Percentiles rank a stretch among this genome's conserved stretches.
phyloP scores from a whole-genome alignment of 768 basidiomycete species.

The Podaxis pistillaris region DNA sequence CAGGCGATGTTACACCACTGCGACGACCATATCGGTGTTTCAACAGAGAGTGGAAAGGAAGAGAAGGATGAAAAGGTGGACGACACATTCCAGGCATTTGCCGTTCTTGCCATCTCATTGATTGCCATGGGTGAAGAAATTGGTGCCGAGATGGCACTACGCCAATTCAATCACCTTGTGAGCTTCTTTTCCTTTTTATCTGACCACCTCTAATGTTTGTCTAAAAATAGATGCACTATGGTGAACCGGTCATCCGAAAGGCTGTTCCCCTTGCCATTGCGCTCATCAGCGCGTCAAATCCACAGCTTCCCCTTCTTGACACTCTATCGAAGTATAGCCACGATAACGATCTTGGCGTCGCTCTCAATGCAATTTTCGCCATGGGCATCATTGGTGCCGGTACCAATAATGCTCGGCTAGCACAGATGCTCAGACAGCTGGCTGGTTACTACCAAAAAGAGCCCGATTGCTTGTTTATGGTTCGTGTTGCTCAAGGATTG shows the following conservation, averaged over 20 bases:
- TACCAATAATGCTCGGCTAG: slow-evolving; percentile 96
- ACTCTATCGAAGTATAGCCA: slow-evolving; percentile 98
- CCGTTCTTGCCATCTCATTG: slow-evolving; percentile 89
- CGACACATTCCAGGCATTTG: slow-evolving; percentile 88
- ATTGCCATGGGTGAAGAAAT: slow-evolving; percentile 99
- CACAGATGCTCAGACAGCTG: slow-evolving; percentile 95
- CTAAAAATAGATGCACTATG: slow-evolving; percentile 91
- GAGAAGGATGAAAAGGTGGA: slow-evolving; percentile 61
- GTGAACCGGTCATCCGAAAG: slow-evolving; percentile 89
- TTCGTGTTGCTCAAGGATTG: slow-evolving; percentile 91
- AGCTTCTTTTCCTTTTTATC: slow-evolving; percentile 23
- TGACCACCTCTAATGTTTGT: slow-evolving; percentile 9
- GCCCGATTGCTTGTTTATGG: slow-evolving; percentile 94
- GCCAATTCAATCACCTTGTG: slow-evolving; percentile 97
- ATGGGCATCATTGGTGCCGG: slow-evolving; percentile 99
- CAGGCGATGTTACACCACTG: slow-evolving; percentile 92
- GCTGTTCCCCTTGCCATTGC: slow-evolving; percentile 93
- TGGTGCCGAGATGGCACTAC: slow-evolving; percentile 95
- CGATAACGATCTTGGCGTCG: slow-evolving; percentile 96
- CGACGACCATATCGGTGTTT: slow-evolving; percentile 79
- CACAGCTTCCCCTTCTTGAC: slow-evolving; percentile 90
- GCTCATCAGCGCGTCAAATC: slow-evolving; percentile 93
- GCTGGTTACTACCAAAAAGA: slow-evolving; percentile 99
- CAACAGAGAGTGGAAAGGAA: slow-evolving; percentile 39
- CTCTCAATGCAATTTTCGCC: slow-evolving; percentile 95